Evolutionary conservation across 176 grass and related monocot species (phyloP), one percentile per base, ranked within the genome.

Genomic region (Ensete ventricosum): DNA sequence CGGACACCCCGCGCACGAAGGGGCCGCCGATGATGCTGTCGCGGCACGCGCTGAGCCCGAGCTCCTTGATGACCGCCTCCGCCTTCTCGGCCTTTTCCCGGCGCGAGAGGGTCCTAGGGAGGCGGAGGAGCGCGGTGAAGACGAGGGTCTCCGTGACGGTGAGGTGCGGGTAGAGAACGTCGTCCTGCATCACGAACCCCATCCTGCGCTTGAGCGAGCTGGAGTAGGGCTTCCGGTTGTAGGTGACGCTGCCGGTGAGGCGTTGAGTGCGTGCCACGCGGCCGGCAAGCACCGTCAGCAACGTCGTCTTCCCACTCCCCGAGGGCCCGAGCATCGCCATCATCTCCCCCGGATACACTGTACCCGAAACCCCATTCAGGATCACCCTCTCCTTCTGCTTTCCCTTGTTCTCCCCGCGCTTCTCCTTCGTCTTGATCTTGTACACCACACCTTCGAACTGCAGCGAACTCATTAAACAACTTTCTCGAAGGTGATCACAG

Each of bases 131-230:
- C 3, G 81, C 85, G 1, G 81, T 87, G 81, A 76, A 87, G 76
- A 80, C 29, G 8, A 87, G 81, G 16, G 85, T 87, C 69, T 87
- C 85, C 1, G 53, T 48, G 51, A 87, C 85, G 19, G 85, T 87
- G 72, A 87, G 85, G 72, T 87, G 72, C 22, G 85, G 65, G 81
- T 83, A 83, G 52, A 83, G 81, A 62, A 87, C 85, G 52, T 87
- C 85, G 27, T 87, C 85, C 81, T 87, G 85, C 6, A 81, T 83
- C 9, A 87, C 85, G 19, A 87, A 87, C 3, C 85, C 85, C 14
- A 80, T 75, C 72, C 43, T 83, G 23, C 81, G 85, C 74, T 54
- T 87, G 57, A 83, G 71, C 68, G 81, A 49, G 63, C 71, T 80
- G 20, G 85, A 83, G 76, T 59, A 83, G 57, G 77, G 54, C 34